Evolutionary conservation across 768 basidiomycete species (phyloP), one percentile per base, ranked within the genome.

Genomic region (Tubosaeta sp.): DNA sequence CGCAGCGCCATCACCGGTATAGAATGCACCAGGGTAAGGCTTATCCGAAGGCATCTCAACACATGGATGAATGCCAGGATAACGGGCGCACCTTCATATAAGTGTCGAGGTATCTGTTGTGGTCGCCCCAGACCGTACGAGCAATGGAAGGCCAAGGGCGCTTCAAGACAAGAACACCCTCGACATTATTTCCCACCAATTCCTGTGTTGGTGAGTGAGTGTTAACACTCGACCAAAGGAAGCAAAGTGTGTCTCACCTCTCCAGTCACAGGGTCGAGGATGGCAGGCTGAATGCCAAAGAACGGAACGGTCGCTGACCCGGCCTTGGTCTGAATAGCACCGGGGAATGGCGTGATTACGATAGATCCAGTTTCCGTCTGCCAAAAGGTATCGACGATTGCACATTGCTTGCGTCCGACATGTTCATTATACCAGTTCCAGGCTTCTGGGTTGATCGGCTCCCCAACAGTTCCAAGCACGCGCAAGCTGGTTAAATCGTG

Each of bases 341-440:
- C 95, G 27, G 95, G 95, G 76, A 97, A 85, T 2, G 95, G 95
- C 0, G 95, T 92, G 52, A 99, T 81, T 49, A 94, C 85, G 69
- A 97, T 95, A 2, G 89, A 91, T 49, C 97, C 97, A 1, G 97
- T 98, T 75, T 99, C 95, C 0, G 97, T 99, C 80, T 97, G 95
- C 91, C 91, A 94, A 72, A 84, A 94, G 4, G 91, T 95, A 72
- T 97, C 94, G 38, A 95, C 94, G 58, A 97, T 85, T 6, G 95
- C 92, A 66, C 91, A 95, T 69, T 97, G 80, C 59, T 71, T 77
- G 63, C 81, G 80, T 10, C 95, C 97, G 49, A 97, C 94, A 64
- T 92, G 83, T 64, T 97, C 93, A 69, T 95, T 93, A 73, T 95
- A 97, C 95, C 95, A 98, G 62, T 95, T 82, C 95, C 97, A 97